phyloP scores from a whole-genome alignment of 2,329 filamentous ascomycete species.

The Sordariomycetes sp. region DNA sequence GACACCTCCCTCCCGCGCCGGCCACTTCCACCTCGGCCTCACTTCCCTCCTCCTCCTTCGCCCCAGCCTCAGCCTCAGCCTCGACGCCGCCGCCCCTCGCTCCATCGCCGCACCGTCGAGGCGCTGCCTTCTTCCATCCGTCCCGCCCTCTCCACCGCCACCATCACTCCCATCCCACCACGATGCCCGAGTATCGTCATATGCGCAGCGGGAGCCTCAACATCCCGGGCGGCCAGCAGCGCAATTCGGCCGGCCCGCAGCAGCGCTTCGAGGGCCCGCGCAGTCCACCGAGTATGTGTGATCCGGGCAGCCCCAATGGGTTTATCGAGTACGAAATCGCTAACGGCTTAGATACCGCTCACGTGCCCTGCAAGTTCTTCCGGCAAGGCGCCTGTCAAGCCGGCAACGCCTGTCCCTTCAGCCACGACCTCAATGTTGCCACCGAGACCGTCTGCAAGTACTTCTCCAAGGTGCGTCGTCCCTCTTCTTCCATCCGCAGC shows the following conservation, averaged over 20 bases:
- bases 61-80: too few relatives aligned
- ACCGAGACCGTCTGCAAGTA: constrained; percentile 95
- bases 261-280: constrained; percentile 49
- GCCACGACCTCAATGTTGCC: constrained; percentile 79
- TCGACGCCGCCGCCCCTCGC: neutral
- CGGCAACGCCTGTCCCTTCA: constrained; percentile 90
- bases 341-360: constrained; percentile 65
- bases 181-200: constrained; percentile 46
- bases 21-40: neutral
- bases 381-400: constrained; percentile 93
- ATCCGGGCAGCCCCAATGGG: neutral
- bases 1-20: neutral
- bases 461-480: constrained; percentile 74
- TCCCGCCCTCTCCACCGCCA: neutral
- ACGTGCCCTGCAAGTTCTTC: constrained; percentile 99
- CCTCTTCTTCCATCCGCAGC: neutral
- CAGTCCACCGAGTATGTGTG: constrained; percentile 53
- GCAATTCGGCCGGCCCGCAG: constrained; percentile 9
- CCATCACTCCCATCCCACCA: neutral
- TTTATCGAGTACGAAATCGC: neutral
- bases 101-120: too few relatives aligned
- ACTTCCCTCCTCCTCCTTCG: neutral
- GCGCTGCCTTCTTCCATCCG: neutral
- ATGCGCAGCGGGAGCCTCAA: constrained; percentile 49
- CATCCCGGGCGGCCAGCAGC: constrained; percentile 27